phyloP scores from a whole-genome alignment of 495 filamentous ascomycete species.

The Aspergillus biplanus region DNA sequence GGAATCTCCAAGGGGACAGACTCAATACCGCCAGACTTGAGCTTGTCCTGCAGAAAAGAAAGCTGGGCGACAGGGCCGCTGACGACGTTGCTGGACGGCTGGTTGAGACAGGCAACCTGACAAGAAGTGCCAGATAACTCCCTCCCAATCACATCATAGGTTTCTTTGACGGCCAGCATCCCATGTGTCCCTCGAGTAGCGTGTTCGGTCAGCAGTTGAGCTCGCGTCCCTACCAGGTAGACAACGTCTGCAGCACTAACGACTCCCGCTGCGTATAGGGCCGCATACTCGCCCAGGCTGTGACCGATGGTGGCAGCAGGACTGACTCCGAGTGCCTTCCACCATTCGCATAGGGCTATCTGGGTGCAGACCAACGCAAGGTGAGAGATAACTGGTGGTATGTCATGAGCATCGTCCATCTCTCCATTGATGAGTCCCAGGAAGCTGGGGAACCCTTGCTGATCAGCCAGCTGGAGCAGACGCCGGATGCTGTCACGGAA shows the following conservation, averaged over 20 bases:
- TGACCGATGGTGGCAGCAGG: conserved; percentile 81
- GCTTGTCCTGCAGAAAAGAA: conserved; percentile 56
- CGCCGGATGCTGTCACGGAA: conserved; percentile 72
- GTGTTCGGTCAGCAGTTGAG: conserved; percentile 71
- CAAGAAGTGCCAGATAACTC: conserved; percentile 31
- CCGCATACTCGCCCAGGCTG: conserved; percentile 87
- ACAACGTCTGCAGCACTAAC: conserved; percentile 79
- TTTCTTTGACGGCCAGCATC: conserved; percentile 55
- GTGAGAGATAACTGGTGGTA: conserved; percentile 77
- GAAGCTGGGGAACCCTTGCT: conserved; percentile 71
- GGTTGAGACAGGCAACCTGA: conserved; percentile 59
- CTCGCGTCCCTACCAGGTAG: conserved; percentile 77
- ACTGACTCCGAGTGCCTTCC: conserved; percentile 77
- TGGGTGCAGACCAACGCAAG: conserved; percentile 78
- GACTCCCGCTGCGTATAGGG: conserved; percentile 78
- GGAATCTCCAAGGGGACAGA: conserved; percentile 71
- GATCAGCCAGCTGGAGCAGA: conserved; percentile 64
- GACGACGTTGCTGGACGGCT: conserved; percentile 51
- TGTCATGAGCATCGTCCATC: conserved; percentile 42
- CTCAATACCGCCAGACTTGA: conserved; percentile 61
- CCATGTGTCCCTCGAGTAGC: conserved; percentile 72
- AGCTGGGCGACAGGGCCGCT: conserved; percentile 52
- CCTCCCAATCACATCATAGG: conserved; percentile 36
- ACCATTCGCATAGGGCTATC: conserved; percentile 81
- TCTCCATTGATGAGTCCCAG: conserved; percentile 59